These are phyloP conservation scores for Linanthus parryae DNA, from an alignment of 148 eudicot species.

Conservation along the genomic window DNA sequence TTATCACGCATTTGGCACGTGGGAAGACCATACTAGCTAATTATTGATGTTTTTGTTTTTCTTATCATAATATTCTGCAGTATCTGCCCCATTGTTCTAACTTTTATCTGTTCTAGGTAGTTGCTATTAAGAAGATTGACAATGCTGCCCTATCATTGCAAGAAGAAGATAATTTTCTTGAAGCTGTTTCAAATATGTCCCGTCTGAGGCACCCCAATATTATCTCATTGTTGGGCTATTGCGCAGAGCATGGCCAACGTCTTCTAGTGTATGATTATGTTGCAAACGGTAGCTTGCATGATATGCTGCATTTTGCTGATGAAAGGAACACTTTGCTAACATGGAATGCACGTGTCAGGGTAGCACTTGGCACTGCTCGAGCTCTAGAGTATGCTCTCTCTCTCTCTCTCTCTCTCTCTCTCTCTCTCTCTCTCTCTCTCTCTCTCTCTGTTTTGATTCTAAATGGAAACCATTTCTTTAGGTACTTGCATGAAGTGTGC, in stretches of 20 bases:
- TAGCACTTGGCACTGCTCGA: constrained; percentile 98
- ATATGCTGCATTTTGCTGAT: constrained; percentile 86
- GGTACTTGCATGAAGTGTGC: constrained; percentile 99
- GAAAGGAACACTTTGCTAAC: constrained; percentile 70
- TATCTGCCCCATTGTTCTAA: not conserved
- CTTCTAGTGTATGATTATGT: constrained; percentile 83
- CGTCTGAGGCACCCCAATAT: constrained; percentile 91
- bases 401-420: not conserved
- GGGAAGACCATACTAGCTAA: not conserved
- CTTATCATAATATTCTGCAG: not conserved
- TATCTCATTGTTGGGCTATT: constrained; percentile 73
- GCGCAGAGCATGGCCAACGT: constrained; percentile 90
- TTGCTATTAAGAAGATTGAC: constrained; percentile 91
- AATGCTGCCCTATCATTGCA: constrained; percentile 86
- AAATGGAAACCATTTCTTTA: constrained; percentile 16
- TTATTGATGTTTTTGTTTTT: not conserved
- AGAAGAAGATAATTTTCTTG: constrained; percentile 94
- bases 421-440: not conserved
- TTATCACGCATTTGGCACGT: not conserved
- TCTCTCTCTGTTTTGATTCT: constrained; percentile 9
- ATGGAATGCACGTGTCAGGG: constrained; percentile 91
- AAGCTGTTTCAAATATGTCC: constrained; percentile 95
- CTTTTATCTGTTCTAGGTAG: constrained; percentile 34
- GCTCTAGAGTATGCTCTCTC: constrained; percentile 72
- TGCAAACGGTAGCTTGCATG: constrained; percentile 79